phyloP scores from a whole-genome alignment of 108 stramenopile species.

The Cyclotella atomus region DNA sequence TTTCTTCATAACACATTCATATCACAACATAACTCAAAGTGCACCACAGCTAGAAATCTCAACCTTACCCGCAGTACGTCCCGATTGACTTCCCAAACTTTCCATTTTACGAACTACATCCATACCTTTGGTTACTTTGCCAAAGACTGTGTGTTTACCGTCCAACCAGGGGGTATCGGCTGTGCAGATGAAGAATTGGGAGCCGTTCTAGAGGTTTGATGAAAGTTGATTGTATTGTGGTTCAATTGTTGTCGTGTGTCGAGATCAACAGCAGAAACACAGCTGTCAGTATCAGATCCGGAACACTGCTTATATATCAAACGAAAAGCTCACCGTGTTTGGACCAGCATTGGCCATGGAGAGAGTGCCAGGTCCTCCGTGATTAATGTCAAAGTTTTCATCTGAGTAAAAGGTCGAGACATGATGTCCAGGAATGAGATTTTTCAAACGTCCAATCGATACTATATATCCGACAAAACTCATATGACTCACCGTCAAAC shows the following conservation, averaged over 20 bases:
- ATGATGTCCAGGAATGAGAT: not conserved
- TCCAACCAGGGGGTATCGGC: constrained; percentile 95
- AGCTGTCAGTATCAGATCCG: too few species aligned
- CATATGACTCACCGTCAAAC: constrained; percentile 86
- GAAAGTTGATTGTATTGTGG: not conserved
- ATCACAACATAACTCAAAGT: constrained; percentile 1
- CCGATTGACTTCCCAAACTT: constrained; percentile 69
- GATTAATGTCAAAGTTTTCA: constrained; percentile 86
- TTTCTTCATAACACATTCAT: too few species aligned
- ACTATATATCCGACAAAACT: too few species aligned
- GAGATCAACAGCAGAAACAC: too few species aligned
- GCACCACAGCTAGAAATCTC: constrained; percentile 83
- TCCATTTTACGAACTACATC: constrained; percentile 91
- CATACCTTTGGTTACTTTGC: constrained; percentile 94
- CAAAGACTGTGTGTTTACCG: constrained; percentile 98
- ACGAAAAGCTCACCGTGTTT: not conserved
- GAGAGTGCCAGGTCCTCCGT: constrained; percentile 72
- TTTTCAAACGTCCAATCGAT: too few species aligned
- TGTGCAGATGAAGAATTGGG: constrained; percentile 98
- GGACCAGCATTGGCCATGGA: constrained; percentile 69
- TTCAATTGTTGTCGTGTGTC: not conserved
- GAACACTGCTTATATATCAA: too few species aligned
- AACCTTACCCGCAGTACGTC: constrained; percentile 61
- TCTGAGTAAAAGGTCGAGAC: constrained; percentile 27
- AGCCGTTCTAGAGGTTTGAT: constrained; percentile 64